Percentiles rank a stretch among this genome's conserved stretches.
Evolutionary conservation across 139 green algal species (phyloP).

Genomic region (Pseudopediastrum boryanum): DNA sequence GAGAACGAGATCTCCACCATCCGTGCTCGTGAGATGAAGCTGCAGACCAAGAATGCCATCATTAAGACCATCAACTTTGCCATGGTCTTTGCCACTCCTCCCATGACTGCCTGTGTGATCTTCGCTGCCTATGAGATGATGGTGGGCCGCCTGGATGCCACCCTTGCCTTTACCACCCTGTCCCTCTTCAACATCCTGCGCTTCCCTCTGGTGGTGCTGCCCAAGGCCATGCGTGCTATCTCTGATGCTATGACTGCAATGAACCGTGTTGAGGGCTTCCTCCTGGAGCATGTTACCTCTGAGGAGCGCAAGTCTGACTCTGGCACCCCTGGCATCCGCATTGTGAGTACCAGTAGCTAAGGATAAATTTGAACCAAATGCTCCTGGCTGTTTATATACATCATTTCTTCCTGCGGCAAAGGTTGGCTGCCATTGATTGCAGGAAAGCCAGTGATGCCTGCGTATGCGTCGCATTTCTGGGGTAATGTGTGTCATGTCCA

Average conservation of each 20-base stretch:
- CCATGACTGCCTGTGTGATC: constrained; percentile 56
- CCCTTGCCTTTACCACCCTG: constrained; percentile 72
- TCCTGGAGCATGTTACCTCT: constrained; percentile 41
- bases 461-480: no score
- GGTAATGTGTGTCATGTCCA: no score
- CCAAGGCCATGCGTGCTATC: constrained; percentile 66
- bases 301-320: constrained; percentile 24
- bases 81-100: constrained; percentile 61
- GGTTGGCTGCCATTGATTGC: no score
- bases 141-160: constrained; percentile 33
- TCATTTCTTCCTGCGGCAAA: no score
- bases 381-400: no score
- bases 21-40: constrained; percentile 43
- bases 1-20: constrained; percentile 46
- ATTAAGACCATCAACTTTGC: constrained; percentile 70
- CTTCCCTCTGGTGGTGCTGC: constrained; percentile 81
- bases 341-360: constrained; percentile 26
- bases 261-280: constrained; percentile 58
- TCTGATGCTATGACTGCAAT: constrained; percentile 58
- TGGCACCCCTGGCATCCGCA: not conserved
- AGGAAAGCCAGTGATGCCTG: no score
- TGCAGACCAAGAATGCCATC: constrained; percentile 51
- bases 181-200: constrained; percentile 85
- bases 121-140: constrained; percentile 62
- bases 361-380: no score